These are phyloP conservation scores for Geosmithia flava DNA, from an alignment of 2,329 filamentous ascomycete species.

Conservation along the genomic window DNA sequence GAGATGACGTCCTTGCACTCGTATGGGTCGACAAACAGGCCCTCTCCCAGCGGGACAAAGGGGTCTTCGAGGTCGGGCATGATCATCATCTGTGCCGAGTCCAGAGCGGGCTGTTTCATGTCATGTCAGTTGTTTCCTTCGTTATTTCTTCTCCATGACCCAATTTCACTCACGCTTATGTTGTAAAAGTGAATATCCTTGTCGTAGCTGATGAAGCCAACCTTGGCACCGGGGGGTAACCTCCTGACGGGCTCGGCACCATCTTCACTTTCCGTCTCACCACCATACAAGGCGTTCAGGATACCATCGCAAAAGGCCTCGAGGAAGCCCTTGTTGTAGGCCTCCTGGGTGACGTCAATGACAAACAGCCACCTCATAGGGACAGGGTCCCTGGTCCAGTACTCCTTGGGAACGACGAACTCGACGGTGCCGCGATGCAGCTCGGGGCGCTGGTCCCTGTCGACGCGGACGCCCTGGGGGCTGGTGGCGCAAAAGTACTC, in stretches of 20 bases:
- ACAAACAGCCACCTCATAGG: constrained; percentile 81
- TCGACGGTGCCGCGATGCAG: constrained; percentile 87
- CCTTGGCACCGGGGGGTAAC: constrained; percentile 69
- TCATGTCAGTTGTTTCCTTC: too few relatives aligned
- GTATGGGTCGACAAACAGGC: constrained; percentile 87
- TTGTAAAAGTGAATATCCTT: constrained; percentile 98
- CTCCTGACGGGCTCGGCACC: constrained; percentile 39
- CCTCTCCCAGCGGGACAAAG: constrained; percentile 83
- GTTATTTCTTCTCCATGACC: neutral
- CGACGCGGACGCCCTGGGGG: constrained; percentile 73
- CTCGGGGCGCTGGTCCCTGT: constrained; percentile 81
- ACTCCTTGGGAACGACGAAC: constrained; percentile 94
- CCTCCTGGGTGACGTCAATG: constrained; percentile 86
- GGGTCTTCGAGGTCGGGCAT: constrained; percentile 97
- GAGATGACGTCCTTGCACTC: constrained; percentile 81
- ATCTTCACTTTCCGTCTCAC: constrained; percentile 35
- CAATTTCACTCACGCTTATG: constrained; percentile 56
- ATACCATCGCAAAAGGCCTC: constrained; percentile 88
- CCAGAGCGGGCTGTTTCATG: constrained; percentile 58
- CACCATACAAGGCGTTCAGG: constrained; percentile 69
- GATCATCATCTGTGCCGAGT: constrained; percentile 93
- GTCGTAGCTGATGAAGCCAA: constrained; percentile 93
- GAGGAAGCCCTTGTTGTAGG: constrained; percentile 80
- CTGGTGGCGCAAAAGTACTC: constrained; percentile 93
- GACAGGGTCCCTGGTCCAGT: constrained; percentile 91